Evolutionary conservation across 306 rosid genomes (phyloP), one percentile per base, ranked within the genome.

Genomic region (Cyclanthera cordifolia): DNA sequence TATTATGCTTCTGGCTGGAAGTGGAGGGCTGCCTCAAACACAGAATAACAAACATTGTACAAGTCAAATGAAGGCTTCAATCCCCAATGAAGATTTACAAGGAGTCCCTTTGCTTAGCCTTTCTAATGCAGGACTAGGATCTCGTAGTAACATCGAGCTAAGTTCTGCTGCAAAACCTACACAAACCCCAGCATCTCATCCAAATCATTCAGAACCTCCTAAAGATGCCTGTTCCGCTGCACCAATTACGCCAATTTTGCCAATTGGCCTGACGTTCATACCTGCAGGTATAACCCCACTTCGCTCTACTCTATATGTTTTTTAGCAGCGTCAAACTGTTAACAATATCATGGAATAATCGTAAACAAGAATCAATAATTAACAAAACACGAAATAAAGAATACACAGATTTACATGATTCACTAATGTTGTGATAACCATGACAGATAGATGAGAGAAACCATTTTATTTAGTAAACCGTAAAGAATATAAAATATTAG

Each of bases 1-100:
- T 70, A 83, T 94, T 70, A 86, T 94, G 99, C 71, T 82, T 71
- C 73, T 90, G 69, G 99, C 99, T 77, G 96, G 91, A 77, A 78
- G 87, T 75, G 77, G 83, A 28, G 85, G 85, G 13, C 67, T 78
- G 54, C 17, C 75, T 72, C 79, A 80, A 32, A 47, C 68, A 53
- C 82, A 78, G 49, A 79, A 65, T n/a, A n/a, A n/a, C n/a, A n/a
- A n/a, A n/a, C n/a, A n/a, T n/a, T n/a, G n/a, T n/a, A n/a, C n/a
- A n/a, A n/a, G n/a, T n/a, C n/a, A n/a, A n/a, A n/a, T n/a, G n/a
- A n/a, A n/a, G n/a, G n/a, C n/a, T n/a, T n/a, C n/a, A n/a, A n/a
- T n/a, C n/a, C n/a, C n/a, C n/a, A n/a, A n/a, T 49, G 81, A 82
- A 66, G 72, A 73, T 75, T 82, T 77, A 52, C 76, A 65, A 34